Conservation (phyloP, 2,329 filamentous ascomycete species). For the Botrytis sinoallii region DNA sequence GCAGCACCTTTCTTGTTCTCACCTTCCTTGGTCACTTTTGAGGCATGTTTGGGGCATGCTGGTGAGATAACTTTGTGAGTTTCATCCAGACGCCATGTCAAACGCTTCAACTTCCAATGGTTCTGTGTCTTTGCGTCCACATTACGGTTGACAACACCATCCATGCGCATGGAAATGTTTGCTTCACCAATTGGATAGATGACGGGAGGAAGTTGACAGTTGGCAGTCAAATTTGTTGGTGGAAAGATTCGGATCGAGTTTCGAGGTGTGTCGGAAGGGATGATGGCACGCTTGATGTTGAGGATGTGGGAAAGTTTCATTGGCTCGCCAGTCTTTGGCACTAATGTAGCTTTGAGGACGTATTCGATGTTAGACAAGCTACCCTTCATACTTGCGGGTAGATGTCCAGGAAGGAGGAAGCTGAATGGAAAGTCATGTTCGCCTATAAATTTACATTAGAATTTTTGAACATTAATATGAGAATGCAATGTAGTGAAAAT, state of each 20-base stretch:
- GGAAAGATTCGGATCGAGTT: conserved; percentile 93
- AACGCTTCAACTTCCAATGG: conserved; percentile 83
- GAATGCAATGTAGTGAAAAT: conserved; percentile 26
- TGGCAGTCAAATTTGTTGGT: conserved; percentile 87
- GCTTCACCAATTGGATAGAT: conserved; percentile 85
- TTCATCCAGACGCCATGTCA: conserved; percentile 93
- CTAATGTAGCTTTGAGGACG: conserved; percentile 66
- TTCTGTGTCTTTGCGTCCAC: conserved; percentile 67
- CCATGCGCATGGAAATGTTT: conserved; percentile 74
- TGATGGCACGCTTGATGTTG: conserved; percentile 74
- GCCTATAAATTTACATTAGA: conserved; percentile 41
- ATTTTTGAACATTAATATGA: background rate
- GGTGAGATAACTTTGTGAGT: conserved; percentile 74
- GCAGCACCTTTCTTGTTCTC: conserved; percentile 61
- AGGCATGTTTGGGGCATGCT: conserved; percentile 73
- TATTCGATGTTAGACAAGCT: conserved; percentile 73
- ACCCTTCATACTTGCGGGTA: conserved; percentile 80
- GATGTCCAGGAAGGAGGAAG: conserved; percentile 75
- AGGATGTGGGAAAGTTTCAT: conserved; percentile 67
- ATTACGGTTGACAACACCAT: conserved; percentile 76
- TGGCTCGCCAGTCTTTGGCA: conserved; percentile 57
- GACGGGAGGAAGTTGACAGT: conserved; percentile 76
- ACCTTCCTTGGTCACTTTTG: conserved; percentile 46
- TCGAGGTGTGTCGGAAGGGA: conserved; percentile 72
- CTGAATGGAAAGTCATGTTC: conserved; percentile 85